Conservation (phyloP, 176 grass and related monocot species). For the Guadua angustifolia region DNA sequence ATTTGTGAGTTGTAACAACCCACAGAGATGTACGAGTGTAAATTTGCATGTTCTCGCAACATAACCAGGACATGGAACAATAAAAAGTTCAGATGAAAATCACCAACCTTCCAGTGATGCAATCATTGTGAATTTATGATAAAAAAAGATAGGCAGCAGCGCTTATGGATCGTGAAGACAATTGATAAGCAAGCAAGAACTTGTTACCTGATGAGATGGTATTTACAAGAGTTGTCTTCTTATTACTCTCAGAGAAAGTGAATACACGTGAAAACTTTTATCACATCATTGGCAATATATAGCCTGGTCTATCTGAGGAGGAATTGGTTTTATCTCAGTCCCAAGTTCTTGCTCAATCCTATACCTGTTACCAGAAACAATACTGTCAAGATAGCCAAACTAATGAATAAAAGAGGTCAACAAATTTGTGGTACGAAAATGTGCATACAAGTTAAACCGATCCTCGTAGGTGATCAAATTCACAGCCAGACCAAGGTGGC, state of each 20-base stretch:
- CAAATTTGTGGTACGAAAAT: conserved; percentile 10
- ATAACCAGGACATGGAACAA: conserved; percentile 26
- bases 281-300: conserved; percentile 85
- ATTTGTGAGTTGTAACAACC: neutral
- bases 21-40: neutral
- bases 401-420: neutral
- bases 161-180: neutral
- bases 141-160: neutral
- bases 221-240: conserved; percentile 70
- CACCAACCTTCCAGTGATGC: neutral
- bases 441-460: conserved; percentile 83
- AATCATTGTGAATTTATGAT: neutral
- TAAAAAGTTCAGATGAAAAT: neutral
- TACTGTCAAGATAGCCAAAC: conserved; percentile 33
- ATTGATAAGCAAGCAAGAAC: conserved; percentile 33
- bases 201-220: conserved; percentile 64
- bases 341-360: conserved; percentile 97
- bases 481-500: conserved; percentile 90
- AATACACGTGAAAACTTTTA: conserved; percentile 40
- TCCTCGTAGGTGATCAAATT: conserved; percentile 98
- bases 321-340: conserved; percentile 96
- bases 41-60: neutral
- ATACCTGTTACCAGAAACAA: conserved; percentile 61
- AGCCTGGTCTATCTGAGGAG: conserved; percentile 87
- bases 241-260: conserved; percentile 55